Evolutionary conservation across 805 yeast species (phyloP), one percentile per base, ranked within the genome.

Genomic region (Sugiyamaella mastotermitis): DNA sequence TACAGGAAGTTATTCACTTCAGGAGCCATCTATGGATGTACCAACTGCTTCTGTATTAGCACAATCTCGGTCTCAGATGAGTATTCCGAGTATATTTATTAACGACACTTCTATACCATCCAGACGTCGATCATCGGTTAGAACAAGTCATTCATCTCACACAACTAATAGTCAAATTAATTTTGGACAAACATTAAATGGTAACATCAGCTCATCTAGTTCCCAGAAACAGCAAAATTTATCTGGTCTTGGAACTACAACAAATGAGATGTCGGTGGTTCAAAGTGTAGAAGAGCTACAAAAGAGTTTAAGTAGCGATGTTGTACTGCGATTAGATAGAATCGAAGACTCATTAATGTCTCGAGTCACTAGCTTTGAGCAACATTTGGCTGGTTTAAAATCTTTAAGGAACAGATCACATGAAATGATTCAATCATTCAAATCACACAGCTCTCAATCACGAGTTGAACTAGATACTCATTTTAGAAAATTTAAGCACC

Each of bases 351-450:
- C 23, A 10, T 29, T 48, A 21, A 24, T 30, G 16, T 13, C 34
- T 17, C 33, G 40, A 18, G 4, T 58, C 29, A 51, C 43, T 17
- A 37, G 31, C 2, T 49, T 57, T 14, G 46, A 51, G 20, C 35
- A 47, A 11, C 52, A 52, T 9, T 46, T 56, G 2, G 49, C 46
- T 16, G 44, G 47, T 8, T 43, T 58, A 9, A 43, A 45, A n/a
- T 52, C 42, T 1, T 35, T 59, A 16, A 47, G 47, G 14, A 39
- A 28, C 7, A 35, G 46, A 31, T 48, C 51, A 6, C 32, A 33
- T 7, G 41, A 48, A 14, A 28, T 49, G 28, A 40, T 55, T 2
- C 33, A 35, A 17, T 35, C 40, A 14, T 56, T 55, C 37, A 33
- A 43, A 17, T 24, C 40, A 13, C 49, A 50, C 20, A 48, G 52